phyloP scores from a whole-genome alignment of 805 yeast genomes.

The Monosporozyma yasuniensis region DNA sequence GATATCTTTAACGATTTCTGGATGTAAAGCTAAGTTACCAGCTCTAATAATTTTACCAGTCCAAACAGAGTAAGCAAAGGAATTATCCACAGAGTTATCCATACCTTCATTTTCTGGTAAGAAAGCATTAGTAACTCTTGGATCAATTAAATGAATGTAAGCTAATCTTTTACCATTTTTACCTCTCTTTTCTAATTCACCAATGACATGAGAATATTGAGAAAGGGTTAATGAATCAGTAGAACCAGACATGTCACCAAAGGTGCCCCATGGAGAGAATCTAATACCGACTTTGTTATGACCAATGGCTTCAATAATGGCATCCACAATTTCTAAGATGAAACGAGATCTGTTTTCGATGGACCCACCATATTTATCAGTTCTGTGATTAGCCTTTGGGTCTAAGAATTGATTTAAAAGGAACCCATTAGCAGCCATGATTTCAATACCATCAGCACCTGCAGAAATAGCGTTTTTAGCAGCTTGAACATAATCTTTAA shows the following conservation, averaged over 20 bases:
- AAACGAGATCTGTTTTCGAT: slow-evolving; percentile 42
- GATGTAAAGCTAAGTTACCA: slow-evolving; percentile 28
- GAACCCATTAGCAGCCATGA: slow-evolving; percentile 65
- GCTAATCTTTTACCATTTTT: slow-evolving; percentile 15
- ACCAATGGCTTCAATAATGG: slow-evolving; percentile 43
- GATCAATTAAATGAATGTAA: slow-evolving; percentile 38
- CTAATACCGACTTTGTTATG: slow-evolving; percentile 41
- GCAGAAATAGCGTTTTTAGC: slow-evolving; percentile 33
- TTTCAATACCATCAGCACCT: slow-evolving; percentile 52
- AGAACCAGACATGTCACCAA: slow-evolving; percentile 34
- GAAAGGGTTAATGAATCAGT: slow-evolving; percentile 29
- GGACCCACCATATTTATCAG: slow-evolving; percentile 48
- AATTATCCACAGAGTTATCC: slow-evolving; percentile 27
- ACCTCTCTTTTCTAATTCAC: slow-evolving; percentile 23
- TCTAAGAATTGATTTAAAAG: slow-evolving; percentile 48
- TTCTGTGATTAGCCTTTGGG: slow-evolving; percentile 35
- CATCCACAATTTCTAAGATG: slow-evolving; percentile 48
- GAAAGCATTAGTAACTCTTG: slow-evolving; percentile 31
- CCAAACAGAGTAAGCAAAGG: slow-evolving; percentile 36
- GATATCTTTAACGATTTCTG: slow-evolving; percentile 15
- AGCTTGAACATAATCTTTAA: slow-evolving; percentile 33
- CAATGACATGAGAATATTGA: slow-evolving; percentile 35
- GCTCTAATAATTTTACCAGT: slow-evolving; percentile 37
- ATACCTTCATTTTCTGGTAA: slow-evolving; percentile 22
- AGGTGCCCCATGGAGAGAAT: slow-evolving; percentile 39